Evolutionary conservation across 768 basidiomycete species (phyloP).

Genomic region (Agrocybe pediades): DNA sequence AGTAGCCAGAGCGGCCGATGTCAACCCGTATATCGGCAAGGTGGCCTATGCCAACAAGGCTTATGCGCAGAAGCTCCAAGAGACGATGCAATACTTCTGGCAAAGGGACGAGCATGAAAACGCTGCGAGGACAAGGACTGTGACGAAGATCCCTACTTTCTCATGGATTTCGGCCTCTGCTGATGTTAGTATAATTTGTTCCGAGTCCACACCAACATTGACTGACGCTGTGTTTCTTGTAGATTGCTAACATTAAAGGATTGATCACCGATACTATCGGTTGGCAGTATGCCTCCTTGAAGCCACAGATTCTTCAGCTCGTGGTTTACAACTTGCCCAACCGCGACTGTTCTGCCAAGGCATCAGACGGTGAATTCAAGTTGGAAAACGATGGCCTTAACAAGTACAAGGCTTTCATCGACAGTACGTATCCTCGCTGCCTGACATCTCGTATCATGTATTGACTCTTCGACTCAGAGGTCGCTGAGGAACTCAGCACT

Average conservation of each 20-base stretch:
- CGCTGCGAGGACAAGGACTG: slow-evolving; percentile 17
- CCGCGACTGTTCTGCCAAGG: slow-evolving; percentile 34
- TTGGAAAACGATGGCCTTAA: slow-evolving; percentile 27
- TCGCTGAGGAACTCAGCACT: slow-evolving; percentile 19
- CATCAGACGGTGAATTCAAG: slow-evolving; percentile 31
- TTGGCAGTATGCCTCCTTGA: slow-evolving; percentile 9
- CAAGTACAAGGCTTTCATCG: slow-evolving; percentile 33
- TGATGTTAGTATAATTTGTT: neutral
- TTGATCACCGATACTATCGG: slow-evolving; percentile 8
- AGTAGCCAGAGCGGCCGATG: neutral
- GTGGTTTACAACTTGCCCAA: slow-evolving; percentile 37
- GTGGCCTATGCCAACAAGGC: slow-evolving; percentile 15
- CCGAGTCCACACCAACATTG: neutral
- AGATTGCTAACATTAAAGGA: slow-evolving; percentile 5
- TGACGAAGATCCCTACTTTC: slow-evolving; percentile 22
- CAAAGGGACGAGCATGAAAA: slow-evolving; percentile 11
- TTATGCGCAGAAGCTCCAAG: slow-evolving; percentile 19
- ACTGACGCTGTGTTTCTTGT: neutral
- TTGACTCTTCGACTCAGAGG: slow-evolving; percentile 5
- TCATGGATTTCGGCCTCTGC: slow-evolving; percentile 14
- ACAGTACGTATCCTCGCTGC: slow-evolving; percentile 10
- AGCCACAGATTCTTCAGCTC: slow-evolving; percentile 28
- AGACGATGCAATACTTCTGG: slow-evolving; percentile 19
- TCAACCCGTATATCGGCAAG: slow-evolving; percentile 19
- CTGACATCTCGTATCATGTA: neutral